These are phyloP conservation scores for Naganishia friedmannii DNA, from an alignment of 768 basidiomycete genomes.

Conservation along the genomic window DNA sequence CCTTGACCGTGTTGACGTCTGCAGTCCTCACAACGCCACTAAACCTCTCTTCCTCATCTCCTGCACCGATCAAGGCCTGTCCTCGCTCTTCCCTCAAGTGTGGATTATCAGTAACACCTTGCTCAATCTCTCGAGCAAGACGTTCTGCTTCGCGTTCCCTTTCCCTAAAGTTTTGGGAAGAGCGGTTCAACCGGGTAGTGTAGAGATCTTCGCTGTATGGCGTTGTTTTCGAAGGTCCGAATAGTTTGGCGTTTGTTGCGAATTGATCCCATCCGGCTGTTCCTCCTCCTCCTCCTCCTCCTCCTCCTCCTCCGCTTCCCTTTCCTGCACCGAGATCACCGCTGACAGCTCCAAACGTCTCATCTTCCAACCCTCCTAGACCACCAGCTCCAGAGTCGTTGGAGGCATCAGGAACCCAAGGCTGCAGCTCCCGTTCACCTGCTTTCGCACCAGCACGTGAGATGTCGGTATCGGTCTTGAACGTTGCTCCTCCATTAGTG, in stretches of 20 bases:
- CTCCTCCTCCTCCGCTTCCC: background rate
- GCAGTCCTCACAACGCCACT: slow-evolving; percentile 63
- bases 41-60: slow-evolving; percentile 96
- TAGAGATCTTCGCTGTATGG: slow-evolving; percentile 86
- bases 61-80: slow-evolving; percentile 58
- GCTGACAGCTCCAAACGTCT: slow-evolving; percentile 5
- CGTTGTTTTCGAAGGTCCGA: slow-evolving; percentile 75
- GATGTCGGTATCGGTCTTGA: slow-evolving; percentile 21
- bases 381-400: background rate
- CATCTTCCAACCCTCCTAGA: slow-evolving; percentile 1
- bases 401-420: slow-evolving; percentile 3
- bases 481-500: background rate
- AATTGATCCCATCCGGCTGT: slow-evolving; percentile 48
- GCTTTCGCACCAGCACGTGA: background rate
- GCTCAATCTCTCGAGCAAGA: slow-evolving; percentile 79
- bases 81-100: slow-evolving; percentile 87
- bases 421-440: slow-evolving; percentile 15
- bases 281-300: background rate
- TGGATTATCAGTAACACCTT: slow-evolving; percentile 68
- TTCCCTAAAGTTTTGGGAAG: slow-evolving; percentile 74
- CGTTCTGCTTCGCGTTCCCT: slow-evolving; percentile 79
- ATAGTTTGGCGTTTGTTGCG: slow-evolving; percentile 59
- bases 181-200: slow-evolving; percentile 87
- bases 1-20: too few species aligned
- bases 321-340: background rate